Conservation (phyloP, 495 filamentous ascomycete genomes). For the Trichoderma erinaceum region DNA sequence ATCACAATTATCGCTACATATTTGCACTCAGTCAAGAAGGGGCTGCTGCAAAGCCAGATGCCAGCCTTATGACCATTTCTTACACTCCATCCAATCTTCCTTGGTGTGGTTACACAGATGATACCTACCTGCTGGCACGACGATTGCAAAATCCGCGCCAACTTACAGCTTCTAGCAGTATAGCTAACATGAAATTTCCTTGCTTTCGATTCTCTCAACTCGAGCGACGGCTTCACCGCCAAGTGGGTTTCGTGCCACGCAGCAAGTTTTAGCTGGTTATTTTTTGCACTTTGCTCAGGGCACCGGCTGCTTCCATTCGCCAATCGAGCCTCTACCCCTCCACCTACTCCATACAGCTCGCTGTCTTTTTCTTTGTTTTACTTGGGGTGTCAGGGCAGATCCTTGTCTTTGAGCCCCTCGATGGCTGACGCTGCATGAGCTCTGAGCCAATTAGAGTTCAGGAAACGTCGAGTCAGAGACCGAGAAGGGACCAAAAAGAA, state of each 20-base stretch:
- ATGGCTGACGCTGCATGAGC: not conserved
- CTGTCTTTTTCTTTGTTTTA: not conserved
- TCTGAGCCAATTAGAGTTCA: not conserved
- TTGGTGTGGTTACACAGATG: not conserved
- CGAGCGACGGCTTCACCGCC: not conserved
- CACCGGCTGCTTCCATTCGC: not conserved
- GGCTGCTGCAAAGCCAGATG: too few relatives aligned
- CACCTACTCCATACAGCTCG: not conserved
- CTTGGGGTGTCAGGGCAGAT: not conserved
- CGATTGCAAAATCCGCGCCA: too few relatives aligned
- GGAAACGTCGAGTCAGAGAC: not conserved
- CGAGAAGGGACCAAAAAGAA: not conserved
- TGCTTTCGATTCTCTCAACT: not conserved
- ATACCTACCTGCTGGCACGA: not conserved
- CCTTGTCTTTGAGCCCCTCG: conserved; percentile 2
- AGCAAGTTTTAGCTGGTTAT: not conserved
- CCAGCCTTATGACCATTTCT: not conserved
- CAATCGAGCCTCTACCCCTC: not conserved
- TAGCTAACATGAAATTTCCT: too few relatives aligned
- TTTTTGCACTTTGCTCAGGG: not conserved
- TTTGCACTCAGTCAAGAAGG: too few relatives aligned
- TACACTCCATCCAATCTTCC: not conserved
- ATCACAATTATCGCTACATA: too few relatives aligned
- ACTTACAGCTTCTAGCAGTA: too few relatives aligned
- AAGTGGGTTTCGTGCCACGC: not conserved